These are phyloP conservation scores for Fragilariopsis cylindrus DNA, from an alignment of 108 stramenopile species.

Conservation along the genomic window DNA sequence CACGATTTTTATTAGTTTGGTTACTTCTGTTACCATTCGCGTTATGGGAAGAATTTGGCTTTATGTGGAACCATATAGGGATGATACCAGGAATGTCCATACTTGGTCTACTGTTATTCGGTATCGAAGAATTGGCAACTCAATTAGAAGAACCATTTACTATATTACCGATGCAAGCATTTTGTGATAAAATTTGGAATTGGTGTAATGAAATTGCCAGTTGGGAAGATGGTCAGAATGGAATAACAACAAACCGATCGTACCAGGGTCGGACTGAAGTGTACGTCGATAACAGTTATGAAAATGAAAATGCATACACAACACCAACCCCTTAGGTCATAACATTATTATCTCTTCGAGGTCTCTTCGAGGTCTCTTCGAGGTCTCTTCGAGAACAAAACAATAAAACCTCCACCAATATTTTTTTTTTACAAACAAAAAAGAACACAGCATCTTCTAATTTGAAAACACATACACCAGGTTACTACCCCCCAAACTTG, in stretches of 20 bases:
- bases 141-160: conserved; percentile 89
- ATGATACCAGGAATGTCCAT: conserved; percentile 71
- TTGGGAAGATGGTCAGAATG: conserved; percentile 44
- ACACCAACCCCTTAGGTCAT: too few relatives aligned
- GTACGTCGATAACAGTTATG: background rate
- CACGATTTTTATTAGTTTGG: conserved; percentile 80
- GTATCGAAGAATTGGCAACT: conserved; percentile 85
- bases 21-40: conserved; percentile 73
- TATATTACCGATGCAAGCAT: conserved; percentile 82
- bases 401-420: too few relatives aligned
- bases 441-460: too few relatives aligned
- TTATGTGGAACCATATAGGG: conserved; percentile 76
- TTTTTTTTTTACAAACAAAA: too few relatives aligned
- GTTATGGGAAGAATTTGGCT: conserved; percentile 68
- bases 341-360: too few relatives aligned
- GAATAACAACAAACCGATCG: conserved; percentile 27
- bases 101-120: conserved; percentile 67
- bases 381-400: too few relatives aligned
- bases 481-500: too few relatives aligned
- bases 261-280: conserved; percentile 22
- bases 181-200: conserved; percentile 73
- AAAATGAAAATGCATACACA: too few relatives aligned
- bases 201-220: conserved; percentile 45
- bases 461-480: too few relatives aligned
- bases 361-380: too few relatives aligned